Base-by-base conservation (phyloP, 2,329 filamentous ascomycete species). In the Pseudogymnoascus sp. region DNA sequence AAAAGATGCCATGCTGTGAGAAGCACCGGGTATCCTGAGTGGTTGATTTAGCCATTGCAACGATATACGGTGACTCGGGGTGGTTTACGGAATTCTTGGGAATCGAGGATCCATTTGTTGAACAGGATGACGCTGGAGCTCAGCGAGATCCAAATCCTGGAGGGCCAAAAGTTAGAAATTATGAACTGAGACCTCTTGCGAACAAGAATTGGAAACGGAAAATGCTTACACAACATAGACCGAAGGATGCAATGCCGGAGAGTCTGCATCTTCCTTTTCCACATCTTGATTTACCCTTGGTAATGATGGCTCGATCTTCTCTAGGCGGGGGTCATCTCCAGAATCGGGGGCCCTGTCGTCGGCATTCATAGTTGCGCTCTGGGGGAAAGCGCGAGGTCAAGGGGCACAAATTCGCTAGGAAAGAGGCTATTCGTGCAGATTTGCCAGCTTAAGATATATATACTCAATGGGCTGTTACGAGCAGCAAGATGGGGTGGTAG, bases 71-170 rank as follows among this genome's bases (percentile, higher is more conserved):
- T 26, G 33, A 53, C 31, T 40, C 12, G 31, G 19, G 65, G 46
- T 46, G 68, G 75, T 87, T 81, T 83, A 91, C 89, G 84, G 81
- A 97, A 97, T 67, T 90, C 84, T 67, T 89, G 83, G 40, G 89
- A 93, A 72, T 93, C 88, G 66, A 98, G 84, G 72, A 99, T 91
- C 86, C 91, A 96, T 85, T 99, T 99, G 87, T 99, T 98, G 88
- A 97, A 98, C 66, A 99, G 82, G 75, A 99, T 99, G 74, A 98
- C 92, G 71, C 89, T 91, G 46, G 92, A 96, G 73, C 91, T 96
- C 76, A 97, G 83, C 65, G 87, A 81, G 74, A 99, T 98, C 95
- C 95, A 99, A 70, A 87, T 82, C 71, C 93, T 96, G 76, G 31
- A 4, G 33, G 35, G 19, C 19, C 28, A 35, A 64, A 70, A 40